Evolutionary conservation across 1,284 basidiomycete genomes (phyloP).

Genomic region (Amylostereum areolatum): DNA sequence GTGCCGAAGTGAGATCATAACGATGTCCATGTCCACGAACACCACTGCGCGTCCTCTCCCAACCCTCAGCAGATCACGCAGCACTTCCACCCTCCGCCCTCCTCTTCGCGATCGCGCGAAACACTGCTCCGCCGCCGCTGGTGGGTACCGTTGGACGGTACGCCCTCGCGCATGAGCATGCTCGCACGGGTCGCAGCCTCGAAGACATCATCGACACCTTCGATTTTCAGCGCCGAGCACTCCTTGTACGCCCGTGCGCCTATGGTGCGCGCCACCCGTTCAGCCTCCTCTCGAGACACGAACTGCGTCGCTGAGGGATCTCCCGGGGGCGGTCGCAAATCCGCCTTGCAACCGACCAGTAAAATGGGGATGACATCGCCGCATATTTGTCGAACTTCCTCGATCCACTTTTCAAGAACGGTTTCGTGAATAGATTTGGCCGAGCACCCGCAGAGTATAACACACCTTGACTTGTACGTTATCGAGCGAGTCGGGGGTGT

Average conservation of each 20-base stretch:
- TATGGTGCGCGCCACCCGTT: slow-evolving; percentile 72
- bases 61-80: slow-evolving; percentile 49
- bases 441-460: neutral
- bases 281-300: slow-evolving; percentile 70
- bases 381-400: slow-evolving; percentile 91
- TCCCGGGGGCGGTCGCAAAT: slow-evolving; percentile 59
- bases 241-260: slow-evolving; percentile 91
- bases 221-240: slow-evolving; percentile 85
- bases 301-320: slow-evolving; percentile 38
- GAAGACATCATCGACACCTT: slow-evolving; percentile 94
- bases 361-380: slow-evolving; percentile 79
- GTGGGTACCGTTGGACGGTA: slow-evolving; percentile 32
- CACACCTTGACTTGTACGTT: slow-evolving; percentile 89
- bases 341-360: slow-evolving; percentile 84
- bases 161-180: slow-evolving; percentile 87
- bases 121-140: slow-evolving; percentile 14
- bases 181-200: slow-evolving; percentile 91
- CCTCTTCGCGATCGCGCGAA: slow-evolving; percentile 10
- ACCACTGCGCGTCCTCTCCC: too few species aligned
- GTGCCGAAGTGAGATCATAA: too few species aligned
- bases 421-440: too few species aligned
- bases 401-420: too few species aligned
- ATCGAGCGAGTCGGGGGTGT: slow-evolving; percentile 94
- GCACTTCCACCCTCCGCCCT: slow-evolving; percentile 52
- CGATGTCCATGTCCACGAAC: slow-evolving; percentile 4